Evolutionary conservation across 116 monocot species (phyloP).

Genomic region (Phalaenopsis hybrid): DNA sequence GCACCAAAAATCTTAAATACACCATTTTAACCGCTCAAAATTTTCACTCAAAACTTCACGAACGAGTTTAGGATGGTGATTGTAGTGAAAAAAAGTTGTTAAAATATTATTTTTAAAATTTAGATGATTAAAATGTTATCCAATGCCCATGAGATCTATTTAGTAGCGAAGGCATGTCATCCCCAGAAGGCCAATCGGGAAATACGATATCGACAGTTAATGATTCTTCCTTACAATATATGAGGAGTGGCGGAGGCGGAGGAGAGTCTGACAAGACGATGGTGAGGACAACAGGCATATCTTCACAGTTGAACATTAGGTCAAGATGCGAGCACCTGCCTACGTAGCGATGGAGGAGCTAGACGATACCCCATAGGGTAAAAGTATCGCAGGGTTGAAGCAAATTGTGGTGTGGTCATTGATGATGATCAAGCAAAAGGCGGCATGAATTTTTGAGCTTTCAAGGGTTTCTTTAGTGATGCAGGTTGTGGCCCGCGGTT

Average conservation of each 20-base stretch:
- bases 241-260: conserved; percentile 26
- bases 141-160: no score
- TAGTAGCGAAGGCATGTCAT: conserved; percentile 18
- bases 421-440: conserved; percentile 39
- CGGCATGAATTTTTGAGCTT: conserved; percentile 16
- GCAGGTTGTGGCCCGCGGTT: conserved; percentile 30
- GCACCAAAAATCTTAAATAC: no score
- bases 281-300: conserved; percentile 33
- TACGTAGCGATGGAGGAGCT: conserved; percentile 40
- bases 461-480: conserved; percentile 15
- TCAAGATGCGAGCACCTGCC: conserved; percentile 47
- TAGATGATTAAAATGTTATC: no score
- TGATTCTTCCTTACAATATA: conserved; percentile 39
- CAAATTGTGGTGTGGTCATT: conserved; percentile 16
- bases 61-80: no score
- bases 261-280: not conserved
- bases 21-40: no score
- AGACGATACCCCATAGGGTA: conserved; percentile 59
- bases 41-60: no score
- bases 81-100: no score
- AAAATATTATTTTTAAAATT: no score
- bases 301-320: conserved; percentile 52
- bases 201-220: conserved; percentile 48
- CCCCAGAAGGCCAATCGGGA: conserved; percentile 79
- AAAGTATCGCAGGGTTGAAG: conserved; percentile 47